phyloP scores from a whole-genome alignment of 1,284 basidiomycete genomes.

The Trichosporon inkin region DNA sequence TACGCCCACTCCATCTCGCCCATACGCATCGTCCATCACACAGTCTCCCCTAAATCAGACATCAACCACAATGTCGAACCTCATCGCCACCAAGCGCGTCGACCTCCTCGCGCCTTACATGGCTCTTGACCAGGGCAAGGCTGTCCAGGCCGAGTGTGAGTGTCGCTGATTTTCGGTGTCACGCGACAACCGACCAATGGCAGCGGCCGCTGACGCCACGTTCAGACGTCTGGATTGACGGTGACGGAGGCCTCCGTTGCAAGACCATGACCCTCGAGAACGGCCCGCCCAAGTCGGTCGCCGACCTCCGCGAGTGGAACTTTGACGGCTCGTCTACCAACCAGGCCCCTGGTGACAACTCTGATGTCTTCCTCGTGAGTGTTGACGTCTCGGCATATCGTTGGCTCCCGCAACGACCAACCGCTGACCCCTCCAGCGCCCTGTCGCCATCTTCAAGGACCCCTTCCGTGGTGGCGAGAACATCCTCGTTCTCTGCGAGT shows the following conservation, averaged over 20 bases:
- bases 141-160: slow-evolving; percentile 89
- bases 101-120: slow-evolving; percentile 84
- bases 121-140: slow-evolving; percentile 75
- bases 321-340: slow-evolving; percentile 97
- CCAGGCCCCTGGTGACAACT: slow-evolving; percentile 91
- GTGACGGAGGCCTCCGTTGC: slow-evolving; percentile 82
- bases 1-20: slow-evolving; percentile 3
- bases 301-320: slow-evolving; percentile 80
- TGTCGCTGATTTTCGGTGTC: slow-evolving; percentile 19
- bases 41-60: slow-evolving; percentile 11
- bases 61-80: slow-evolving; percentile 41
- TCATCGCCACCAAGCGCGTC: slow-evolving; percentile 60
- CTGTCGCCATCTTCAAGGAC: slow-evolving; percentile 95
- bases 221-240: slow-evolving; percentile 91
- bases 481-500: slow-evolving; percentile 93
- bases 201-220: slow-evolving; percentile 9
- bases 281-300: slow-evolving; percentile 37
- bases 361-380: slow-evolving; percentile 83
- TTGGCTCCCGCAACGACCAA: neutral
- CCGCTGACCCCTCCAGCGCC: slow-evolving; percentile 55
- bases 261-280: slow-evolving; percentile 67
- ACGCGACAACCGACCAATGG: slow-evolving; percentile 23
- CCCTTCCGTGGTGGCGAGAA: slow-evolving; percentile 99
- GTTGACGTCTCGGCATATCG: too few species aligned
- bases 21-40: neutral